Base-by-base conservation (phyloP, 805 yeast genomes). In the Candida oleophila region DNA sequence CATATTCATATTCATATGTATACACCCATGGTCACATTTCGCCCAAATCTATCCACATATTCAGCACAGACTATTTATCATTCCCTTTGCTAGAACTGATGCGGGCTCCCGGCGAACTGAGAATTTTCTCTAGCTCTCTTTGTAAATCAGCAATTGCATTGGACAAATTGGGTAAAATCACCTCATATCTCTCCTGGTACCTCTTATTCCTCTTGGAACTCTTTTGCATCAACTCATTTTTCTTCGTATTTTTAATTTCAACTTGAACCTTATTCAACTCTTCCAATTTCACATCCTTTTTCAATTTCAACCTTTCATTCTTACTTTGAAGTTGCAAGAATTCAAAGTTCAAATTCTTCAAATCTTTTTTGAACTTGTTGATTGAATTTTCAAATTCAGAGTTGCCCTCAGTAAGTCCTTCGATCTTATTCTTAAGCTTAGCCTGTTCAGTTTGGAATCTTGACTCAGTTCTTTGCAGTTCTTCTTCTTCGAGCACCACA, bases 151-250 rank as follows among this genome's bases (percentile, higher is more conserved):
- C 52, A 5, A 60, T 59, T 19, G 65, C 65, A 18, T 55, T 51
- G 34, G 53, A 50, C 14, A 72, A 57, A 34, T 51, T 57, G 7
- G 72, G 74, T 33, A 71, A 51, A 19, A 71, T 65, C 19, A 57
- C 45, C 36, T 71, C 74, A 45, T 64, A 65, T 42, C 65, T 62
- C 21, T 71, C 76, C 35, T 64, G 61, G 11, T 65, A 53, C 32
- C 52, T 55, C 20, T 53, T 60, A 11, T 57, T 57, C 45, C 60
- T 56, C 49, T 57, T 63, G 35, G 55, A 55, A 12, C 47, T 46
- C 39, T 44, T 51, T 25, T 52, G 50, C 25, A 69, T 35, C 38
- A 69, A 49, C 8, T 56, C 64, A 42, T 52, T 55, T 48, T 60
- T 64, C 47, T 65, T 62, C 36, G 61, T 55, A 22, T 41, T 41